These are phyloP conservation scores for Lanmaoa pseudosensibilis DNA, from an alignment of 768 basidiomycete genomes.

Conservation along the genomic window DNA sequence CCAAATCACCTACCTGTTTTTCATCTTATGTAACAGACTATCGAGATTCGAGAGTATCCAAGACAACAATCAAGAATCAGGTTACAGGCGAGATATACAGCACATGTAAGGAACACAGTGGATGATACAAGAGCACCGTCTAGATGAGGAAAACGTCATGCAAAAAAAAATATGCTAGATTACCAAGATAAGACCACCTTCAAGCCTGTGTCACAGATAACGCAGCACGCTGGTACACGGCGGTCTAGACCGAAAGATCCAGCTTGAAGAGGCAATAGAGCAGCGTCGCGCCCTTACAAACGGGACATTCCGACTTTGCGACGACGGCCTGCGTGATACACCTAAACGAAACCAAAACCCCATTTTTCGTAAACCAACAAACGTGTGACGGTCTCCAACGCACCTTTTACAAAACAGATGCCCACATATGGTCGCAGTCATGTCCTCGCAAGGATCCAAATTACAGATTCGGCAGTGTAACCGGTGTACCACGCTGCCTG, in stretches of 20 bases:
- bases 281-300: constrained; percentile 50
- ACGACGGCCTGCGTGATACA: constrained; percentile 55
- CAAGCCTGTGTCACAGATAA: neutral
- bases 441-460: constrained; percentile 48
- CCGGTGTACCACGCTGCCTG: constrained; percentile 7
- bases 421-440: constrained; percentile 61
- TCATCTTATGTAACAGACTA: neutral
- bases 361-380: neutral
- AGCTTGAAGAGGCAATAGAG: constrained; percentile 57
- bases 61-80: neutral
- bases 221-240: neutral
- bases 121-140: neutral
- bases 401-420: constrained; percentile 62
- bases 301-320: constrained; percentile 48
- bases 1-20: neutral
- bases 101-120: neutral
- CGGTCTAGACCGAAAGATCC: constrained; percentile 34
- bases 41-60: neutral
- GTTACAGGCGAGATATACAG: constrained; percentile 1
- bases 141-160: neutral
- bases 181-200: neutral
- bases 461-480: constrained; percentile 54
- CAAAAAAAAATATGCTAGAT: neutral
- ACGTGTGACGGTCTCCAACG: constrained; percentile 16
- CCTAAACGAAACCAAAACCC: constrained; percentile 15